Conservation (phyloP, 768 basidiomycete genomes). For the Leccinum rimulosum region DNA sequence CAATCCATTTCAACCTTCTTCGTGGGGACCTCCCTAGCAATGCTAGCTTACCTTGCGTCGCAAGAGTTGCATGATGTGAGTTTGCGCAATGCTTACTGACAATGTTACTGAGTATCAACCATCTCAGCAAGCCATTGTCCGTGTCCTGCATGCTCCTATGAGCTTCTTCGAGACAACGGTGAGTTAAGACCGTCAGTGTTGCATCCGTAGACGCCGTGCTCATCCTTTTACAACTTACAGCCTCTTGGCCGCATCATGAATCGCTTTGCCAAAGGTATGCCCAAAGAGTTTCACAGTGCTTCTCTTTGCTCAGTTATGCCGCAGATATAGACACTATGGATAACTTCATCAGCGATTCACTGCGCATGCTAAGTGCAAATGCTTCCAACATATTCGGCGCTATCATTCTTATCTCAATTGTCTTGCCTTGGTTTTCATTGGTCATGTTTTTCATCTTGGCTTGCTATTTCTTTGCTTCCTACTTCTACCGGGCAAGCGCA, state of each 20-base stretch:
- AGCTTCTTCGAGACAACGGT: constrained; percentile 87
- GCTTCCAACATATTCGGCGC: constrained; percentile 67
- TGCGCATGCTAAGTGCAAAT: constrained; percentile 70
- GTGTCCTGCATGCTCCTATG: constrained; percentile 84
- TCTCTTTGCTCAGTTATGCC: not conserved
- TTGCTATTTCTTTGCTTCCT: constrained; percentile 69
- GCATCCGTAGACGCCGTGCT: not conserved
- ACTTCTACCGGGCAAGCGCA: constrained; percentile 83
- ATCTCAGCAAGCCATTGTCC: constrained; percentile 53
- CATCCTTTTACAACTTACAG: constrained; percentile 29
- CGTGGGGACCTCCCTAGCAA: constrained; percentile 61
- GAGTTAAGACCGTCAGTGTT: constrained; percentile 13
- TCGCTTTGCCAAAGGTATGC: constrained; percentile 75
- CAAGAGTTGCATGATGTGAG: constrained; percentile 58
- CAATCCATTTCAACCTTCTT: constrained; percentile 69
- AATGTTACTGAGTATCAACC: not conserved
- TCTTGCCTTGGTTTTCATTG: constrained; percentile 84
- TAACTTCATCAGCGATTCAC: constrained; percentile 69
- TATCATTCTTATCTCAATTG: constrained; percentile 71
- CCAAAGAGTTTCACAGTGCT: not conserved
- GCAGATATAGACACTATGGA: constrained; percentile 77
- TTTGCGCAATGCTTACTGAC: not conserved
- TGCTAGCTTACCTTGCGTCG: constrained; percentile 78
- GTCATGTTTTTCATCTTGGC: constrained; percentile 58
- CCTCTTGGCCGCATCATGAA: constrained; percentile 89